These are phyloP conservation scores for Exophiala aquamarina DNA, from an alignment of 2,329 filamentous ascomycete genomes.

Conservation along the genomic window DNA sequence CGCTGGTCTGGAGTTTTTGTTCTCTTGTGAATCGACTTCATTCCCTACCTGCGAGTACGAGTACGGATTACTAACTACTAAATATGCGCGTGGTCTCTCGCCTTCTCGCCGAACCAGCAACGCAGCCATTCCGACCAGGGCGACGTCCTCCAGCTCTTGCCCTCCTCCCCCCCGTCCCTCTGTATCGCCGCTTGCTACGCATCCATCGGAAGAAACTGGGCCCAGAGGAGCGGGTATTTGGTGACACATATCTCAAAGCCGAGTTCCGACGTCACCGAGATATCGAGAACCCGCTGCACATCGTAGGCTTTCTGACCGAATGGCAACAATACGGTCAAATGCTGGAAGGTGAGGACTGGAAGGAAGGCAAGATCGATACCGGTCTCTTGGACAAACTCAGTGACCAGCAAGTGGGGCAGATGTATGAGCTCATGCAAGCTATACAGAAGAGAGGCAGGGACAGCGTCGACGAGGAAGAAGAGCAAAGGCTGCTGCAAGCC, in stretches of 20 bases:
- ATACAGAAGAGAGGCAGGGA: constrained; percentile 59
- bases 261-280: constrained; percentile 84
- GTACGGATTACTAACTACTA: neutral
- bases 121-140: constrained; percentile 20
- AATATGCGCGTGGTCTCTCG: constrained; percentile 22
- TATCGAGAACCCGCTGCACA: constrained; percentile 86
- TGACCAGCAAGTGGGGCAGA: constrained; percentile 87
- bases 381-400: constrained; percentile 84
- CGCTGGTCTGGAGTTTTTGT: no score
- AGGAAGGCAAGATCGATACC: constrained; percentile 75
- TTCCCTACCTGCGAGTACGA: no score
- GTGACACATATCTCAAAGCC: constrained; percentile 88
- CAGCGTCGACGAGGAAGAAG: constrained; percentile 45
- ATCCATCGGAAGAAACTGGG: constrained; percentile 79
- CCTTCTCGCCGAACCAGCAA: constrained; percentile 22
- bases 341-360: constrained; percentile 83
- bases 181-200: constrained; percentile 85
- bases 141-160: constrained; percentile 53
- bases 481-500: constrained; percentile 31
- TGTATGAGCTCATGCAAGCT: constrained; percentile 90
- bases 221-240: constrained; percentile 72
- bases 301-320: constrained; percentile 93
- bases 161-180: constrained; percentile 79
- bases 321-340: constrained; percentile 96
- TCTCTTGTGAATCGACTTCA: no score